Base-by-base conservation (phyloP, 176 grass and related monocot species). In the Cymbopogon citratus region DNA sequence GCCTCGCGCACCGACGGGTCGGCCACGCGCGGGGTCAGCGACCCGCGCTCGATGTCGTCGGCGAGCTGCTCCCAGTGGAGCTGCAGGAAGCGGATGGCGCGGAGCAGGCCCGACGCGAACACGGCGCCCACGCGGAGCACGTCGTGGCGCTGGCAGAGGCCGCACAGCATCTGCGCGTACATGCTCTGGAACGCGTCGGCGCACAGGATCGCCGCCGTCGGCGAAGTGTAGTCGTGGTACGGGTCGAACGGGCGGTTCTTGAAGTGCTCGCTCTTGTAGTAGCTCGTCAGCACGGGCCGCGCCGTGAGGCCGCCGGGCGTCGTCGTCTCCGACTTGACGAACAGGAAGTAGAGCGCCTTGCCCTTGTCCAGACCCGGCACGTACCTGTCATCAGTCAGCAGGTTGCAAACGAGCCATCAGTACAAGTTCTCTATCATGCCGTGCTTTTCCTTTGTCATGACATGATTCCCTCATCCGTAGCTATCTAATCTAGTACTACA, bases 191-290 rank as follows among this genome's bases (percentile, higher is more conserved):
- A 92, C 52, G 87, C 69, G 70, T 92, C 90, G 3, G 76, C 33
- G 87, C 87, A 92, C 21, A 89, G 86, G 46, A 92, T 39, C 8
- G 90, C 84, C 6, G 90, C 80, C 3, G 75, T 89, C 0, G 90
- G 90, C 70, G 80, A 84, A 2, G 90, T 92, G 77, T 84, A 83
- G 57, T 88, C 76, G 66, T 88, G 84, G 88, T 91, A 93, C 38
- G 91, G 88, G 79, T 93, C 91, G 73, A 83, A 93, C 3, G 91
- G 78, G 0, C 91, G 82, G 76, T 81, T 91, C 83, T 80, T 87
- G 84, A 89, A 86, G 72, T 92, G 80, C 57, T 87, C 81, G 90
- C 87, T 92, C 80, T 92, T 94, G 92, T 94, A 91, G 77, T 89
- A 87, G 80, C 92, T 94, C 24, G 92, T 94, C 31, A 89, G 86